phyloP scores from a whole-genome alignment of 2,329 filamentous ascomycete genomes.

The Nemania sp. region DNA sequence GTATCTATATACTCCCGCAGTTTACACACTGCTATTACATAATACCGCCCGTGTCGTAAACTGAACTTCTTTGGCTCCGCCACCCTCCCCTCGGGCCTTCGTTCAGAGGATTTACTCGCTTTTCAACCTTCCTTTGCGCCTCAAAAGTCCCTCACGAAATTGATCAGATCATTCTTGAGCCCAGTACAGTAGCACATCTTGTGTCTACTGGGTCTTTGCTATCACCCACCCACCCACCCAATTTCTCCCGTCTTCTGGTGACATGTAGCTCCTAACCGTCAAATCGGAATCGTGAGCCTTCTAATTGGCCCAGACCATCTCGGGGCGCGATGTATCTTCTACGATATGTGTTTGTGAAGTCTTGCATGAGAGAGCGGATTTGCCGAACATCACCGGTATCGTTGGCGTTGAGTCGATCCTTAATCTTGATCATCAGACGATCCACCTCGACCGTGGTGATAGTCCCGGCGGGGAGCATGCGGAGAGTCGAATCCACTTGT shows the following conservation, averaged over 20 bases:
- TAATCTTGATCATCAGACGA: slow-evolving; percentile 78
- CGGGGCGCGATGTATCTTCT: slow-evolving; percentile 93
- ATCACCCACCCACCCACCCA: background rate
- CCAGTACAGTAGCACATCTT: background rate
- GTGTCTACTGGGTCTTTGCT: background rate
- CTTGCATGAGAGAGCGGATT: slow-evolving; percentile 84
- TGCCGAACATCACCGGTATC: slow-evolving; percentile 67
- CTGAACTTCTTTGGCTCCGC: no score
- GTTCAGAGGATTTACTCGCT: no score
- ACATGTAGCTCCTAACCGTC: slow-evolving; percentile 48
- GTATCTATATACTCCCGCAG: no score
- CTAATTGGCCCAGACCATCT: slow-evolving; percentile 85
- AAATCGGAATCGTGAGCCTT: slow-evolving; percentile 87
- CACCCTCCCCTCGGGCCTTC: no score
- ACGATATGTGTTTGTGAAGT: slow-evolving; percentile 95
- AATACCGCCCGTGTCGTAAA: no score
- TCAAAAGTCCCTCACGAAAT: background rate
- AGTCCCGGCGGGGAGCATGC: slow-evolving; percentile 80
- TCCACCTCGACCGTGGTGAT: slow-evolving; percentile 81
- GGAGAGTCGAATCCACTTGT: slow-evolving; percentile 85
- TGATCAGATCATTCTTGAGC: slow-evolving; percentile 9
- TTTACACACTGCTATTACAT: no score
- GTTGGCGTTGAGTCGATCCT: slow-evolving; percentile 72
- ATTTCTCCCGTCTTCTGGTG: background rate
- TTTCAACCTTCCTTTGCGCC: no score